Percentiles rank a stretch among this genome's conserved stretches.
These are phyloP conservation scores for Symbiodinium natans DNA, from an alignment of 73 alveolate genomes.

Conservation along the genomic window DNA sequence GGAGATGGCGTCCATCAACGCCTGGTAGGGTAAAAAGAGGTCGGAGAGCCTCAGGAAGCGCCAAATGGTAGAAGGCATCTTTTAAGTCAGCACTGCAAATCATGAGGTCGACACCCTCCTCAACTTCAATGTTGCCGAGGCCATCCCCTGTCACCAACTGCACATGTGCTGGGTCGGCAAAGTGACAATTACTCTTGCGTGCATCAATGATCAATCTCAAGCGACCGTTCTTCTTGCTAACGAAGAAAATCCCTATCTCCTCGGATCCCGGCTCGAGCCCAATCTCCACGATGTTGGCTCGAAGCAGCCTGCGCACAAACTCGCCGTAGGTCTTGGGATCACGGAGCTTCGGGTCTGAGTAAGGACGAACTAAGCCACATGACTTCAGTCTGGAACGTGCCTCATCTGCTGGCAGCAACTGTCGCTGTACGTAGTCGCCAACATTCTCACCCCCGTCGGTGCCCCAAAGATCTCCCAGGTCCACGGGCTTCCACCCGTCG, in stretches of 20 bases:
- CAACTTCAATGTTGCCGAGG: not conserved
- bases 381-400: not conserved
- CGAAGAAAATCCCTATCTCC: not conserved
- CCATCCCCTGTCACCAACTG: not conserved
- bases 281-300: not conserved
- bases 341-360: not conserved
- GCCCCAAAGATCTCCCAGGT: not conserved
- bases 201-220: not conserved
- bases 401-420: not conserved
- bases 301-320: not conserved
- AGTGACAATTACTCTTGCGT: not conserved
- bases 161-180: not conserved
- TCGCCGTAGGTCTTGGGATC: not conserved
- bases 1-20: not conserved
- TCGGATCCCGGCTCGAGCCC: not conserved
- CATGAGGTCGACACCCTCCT: not conserved
- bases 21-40: not conserved
- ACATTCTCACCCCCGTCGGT: not conserved
- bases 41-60: not conserved
- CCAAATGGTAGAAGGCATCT: not conserved
- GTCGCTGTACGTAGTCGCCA: not conserved
- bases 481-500: not conserved
- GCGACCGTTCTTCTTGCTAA: not conserved
- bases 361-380: not conserved
- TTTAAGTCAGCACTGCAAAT: not conserved